phyloP scores from a whole-genome alignment of 495 filamentous ascomycete genomes.

The Hyaloscypha variabilis region DNA sequence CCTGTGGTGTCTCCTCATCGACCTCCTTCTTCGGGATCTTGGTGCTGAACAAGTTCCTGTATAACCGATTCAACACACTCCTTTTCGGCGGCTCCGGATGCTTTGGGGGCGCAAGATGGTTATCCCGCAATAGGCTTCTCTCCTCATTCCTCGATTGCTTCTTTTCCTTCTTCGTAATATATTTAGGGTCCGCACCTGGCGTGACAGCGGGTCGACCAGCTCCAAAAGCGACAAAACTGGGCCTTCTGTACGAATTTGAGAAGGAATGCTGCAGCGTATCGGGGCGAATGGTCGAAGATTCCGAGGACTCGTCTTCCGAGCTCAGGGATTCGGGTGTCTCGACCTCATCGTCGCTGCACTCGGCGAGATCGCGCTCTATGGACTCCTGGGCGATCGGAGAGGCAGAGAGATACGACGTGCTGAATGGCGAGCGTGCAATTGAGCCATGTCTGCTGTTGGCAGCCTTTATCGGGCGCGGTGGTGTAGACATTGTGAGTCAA shows the following conservation, averaged over 20 bases:
- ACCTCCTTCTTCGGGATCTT: conserved; percentile 44
- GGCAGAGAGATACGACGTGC: conserved; percentile 51
- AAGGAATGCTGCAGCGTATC: conserved; percentile 52
- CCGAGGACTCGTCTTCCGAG: conserved; percentile 38
- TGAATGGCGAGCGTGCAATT: conserved; percentile 32
- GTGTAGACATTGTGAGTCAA: conserved; percentile 25
- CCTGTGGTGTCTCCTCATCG: conserved; percentile 21
- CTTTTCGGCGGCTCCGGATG: conserved; percentile 38
- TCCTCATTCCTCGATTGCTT: conserved; percentile 58
- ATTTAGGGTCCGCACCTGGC: conserved; percentile 47
- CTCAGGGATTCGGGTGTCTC: conserved; percentile 27
- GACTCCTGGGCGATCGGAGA: conserved; percentile 69
- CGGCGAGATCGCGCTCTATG: conserved; percentile 66
- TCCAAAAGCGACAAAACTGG: conserved; percentile 65
- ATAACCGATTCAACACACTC: conserved; percentile 33
- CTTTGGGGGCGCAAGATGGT: conserved; percentile 70
- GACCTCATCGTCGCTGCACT: conserved; percentile 45
- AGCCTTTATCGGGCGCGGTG: conserved; percentile 21
- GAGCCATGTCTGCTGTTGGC: conserved; percentile 16
- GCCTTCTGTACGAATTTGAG: conserved; percentile 71
- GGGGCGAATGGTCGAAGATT: conserved; percentile 49
- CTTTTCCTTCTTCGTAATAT: conserved; percentile 60
- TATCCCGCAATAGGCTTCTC: conserved; percentile 74
- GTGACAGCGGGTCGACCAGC: conserved; percentile 50
- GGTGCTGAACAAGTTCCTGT: conserved; percentile 46